phyloP scores from a whole-genome alignment of 768 basidiomycete genomes.

The Hysterangium stoloniferum region DNA sequence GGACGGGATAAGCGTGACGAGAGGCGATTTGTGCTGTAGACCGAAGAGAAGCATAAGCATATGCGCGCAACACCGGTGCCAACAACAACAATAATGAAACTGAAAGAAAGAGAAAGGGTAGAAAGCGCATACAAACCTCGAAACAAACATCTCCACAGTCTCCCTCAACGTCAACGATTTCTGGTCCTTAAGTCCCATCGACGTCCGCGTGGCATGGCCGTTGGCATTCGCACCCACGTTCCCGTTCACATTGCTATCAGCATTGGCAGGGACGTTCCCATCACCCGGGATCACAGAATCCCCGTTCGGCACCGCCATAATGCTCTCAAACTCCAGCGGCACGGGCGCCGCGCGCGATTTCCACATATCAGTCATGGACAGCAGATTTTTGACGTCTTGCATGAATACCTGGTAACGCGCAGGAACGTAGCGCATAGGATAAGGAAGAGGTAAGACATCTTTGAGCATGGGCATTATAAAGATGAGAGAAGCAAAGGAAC shows the following conservation, averaged over 20 bases:
- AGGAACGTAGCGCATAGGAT: too few species aligned
- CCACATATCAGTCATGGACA: slow-evolving; percentile 98
- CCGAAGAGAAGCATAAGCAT: slow-evolving; percentile 4
- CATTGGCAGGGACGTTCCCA: slow-evolving; percentile 4
- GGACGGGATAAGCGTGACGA: slow-evolving; percentile 44
- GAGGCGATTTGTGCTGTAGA: slow-evolving; percentile 66
- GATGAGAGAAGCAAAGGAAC: background rate
- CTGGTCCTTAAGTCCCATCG: slow-evolving; percentile 68
- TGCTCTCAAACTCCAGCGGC: slow-evolving; percentile 74
- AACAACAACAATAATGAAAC: too few species aligned
- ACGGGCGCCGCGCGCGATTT: slow-evolving; percentile 77
- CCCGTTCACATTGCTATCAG: slow-evolving; percentile 22
- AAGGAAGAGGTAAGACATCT: too few species aligned
- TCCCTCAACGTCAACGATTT: slow-evolving; percentile 68
- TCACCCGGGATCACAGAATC: too few species aligned
- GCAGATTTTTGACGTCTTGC: slow-evolving; percentile 76
- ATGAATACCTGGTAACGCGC: slow-evolving; percentile 64
- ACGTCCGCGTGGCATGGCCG: slow-evolving; percentile 17
- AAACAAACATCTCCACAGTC: slow-evolving; percentile 73
- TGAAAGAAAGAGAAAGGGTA: background rate
- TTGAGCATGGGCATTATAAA: slow-evolving; percentile 10
- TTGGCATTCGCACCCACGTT: too few species aligned
- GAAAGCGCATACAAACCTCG: slow-evolving; percentile 49
- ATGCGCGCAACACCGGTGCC: too few species aligned
- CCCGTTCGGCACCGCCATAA: slow-evolving; percentile 31